Conservation (phyloP, 2,329 filamentous ascomycete genomes). For the Didymella sp. region DNA sequence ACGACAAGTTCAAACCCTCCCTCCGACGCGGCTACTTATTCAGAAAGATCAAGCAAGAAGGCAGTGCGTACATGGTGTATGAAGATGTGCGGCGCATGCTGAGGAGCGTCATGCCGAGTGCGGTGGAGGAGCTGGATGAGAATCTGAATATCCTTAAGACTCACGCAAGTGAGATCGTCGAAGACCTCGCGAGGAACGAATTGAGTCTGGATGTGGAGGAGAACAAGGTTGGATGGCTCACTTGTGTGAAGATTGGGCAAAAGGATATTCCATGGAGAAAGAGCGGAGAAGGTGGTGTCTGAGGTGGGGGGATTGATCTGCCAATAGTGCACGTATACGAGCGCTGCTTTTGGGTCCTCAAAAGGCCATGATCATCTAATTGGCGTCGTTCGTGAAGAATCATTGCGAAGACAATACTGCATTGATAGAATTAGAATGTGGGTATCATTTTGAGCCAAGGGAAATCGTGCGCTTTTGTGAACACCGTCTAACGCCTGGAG, state of each 20-base stretch:
- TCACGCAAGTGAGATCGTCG: not conserved
- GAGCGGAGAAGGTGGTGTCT: not conserved
- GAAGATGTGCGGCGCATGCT: not conserved
- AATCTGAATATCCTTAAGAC: not conserved
- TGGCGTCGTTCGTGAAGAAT: not conserved
- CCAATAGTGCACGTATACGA: too few relatives aligned
- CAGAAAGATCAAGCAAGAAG: not conserved
- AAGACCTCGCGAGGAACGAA: not conserved
- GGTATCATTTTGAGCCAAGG: conserved; percentile 44
- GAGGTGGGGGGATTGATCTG: not conserved
- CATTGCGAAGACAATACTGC: not conserved
- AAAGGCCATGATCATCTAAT: too few relatives aligned
- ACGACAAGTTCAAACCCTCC: not conserved
- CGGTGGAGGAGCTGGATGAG: not conserved
- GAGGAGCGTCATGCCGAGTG: not conserved
- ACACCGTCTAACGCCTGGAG: conserved; percentile 45
- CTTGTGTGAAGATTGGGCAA: conserved; percentile 39
- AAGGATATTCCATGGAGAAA: conserved; percentile 42
- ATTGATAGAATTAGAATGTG: conserved; percentile 3
- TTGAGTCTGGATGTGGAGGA: not conserved
- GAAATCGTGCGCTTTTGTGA: conserved; percentile 1
- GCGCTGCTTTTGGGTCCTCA: too few relatives aligned
- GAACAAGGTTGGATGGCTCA: conserved; percentile 43
- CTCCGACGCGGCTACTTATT: not conserved
- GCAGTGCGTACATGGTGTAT: not conserved